Conservation (phyloP, 2,329 filamentous ascomycete species). For the Diaporthe velutina region DNA sequence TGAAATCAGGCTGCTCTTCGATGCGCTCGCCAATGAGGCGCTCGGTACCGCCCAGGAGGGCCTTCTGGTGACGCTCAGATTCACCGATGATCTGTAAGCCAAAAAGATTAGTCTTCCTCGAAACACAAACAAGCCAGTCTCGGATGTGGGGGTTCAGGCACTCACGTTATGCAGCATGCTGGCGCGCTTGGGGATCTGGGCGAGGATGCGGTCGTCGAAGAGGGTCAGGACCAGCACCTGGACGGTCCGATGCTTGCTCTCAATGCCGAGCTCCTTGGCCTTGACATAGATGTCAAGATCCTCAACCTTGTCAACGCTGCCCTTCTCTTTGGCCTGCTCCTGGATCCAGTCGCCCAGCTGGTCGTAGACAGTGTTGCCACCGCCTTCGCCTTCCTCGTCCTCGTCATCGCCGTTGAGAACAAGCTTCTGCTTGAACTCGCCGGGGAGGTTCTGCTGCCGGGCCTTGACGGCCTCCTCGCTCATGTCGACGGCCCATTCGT, state of each 20-base stretch:
- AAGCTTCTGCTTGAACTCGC: conserved; percentile 93
- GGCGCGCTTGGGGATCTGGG: conserved; percentile 87
- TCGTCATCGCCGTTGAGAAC: conserved; percentile 82
- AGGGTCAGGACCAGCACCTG: conserved; percentile 93
- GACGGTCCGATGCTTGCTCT: conserved; percentile 92
- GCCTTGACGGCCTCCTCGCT: conserved; percentile 95
- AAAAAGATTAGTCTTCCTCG: conserved; percentile 46
- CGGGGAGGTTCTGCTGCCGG: conserved; percentile 92
- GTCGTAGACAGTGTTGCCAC: conserved; percentile 84
- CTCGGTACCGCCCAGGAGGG: conserved; percentile 94
- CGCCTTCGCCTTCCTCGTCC: conserved; percentile 84
- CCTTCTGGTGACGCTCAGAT: conserved; percentile 94
- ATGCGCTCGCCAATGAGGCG: conserved; percentile 81
- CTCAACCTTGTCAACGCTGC: conserved; percentile 82
- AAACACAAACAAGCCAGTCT: not conserved
- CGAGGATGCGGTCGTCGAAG: conserved; percentile 89
- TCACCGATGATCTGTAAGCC: conserved; percentile 73
- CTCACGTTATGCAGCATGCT: conserved; percentile 88
- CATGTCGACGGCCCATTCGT: conserved; percentile 97
- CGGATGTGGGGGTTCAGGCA: conserved; percentile 32
- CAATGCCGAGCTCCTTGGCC: conserved; percentile 95
- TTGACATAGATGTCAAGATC: conserved; percentile 96
- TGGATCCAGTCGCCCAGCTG: conserved; percentile 94
- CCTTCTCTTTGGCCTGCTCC: conserved; percentile 77
- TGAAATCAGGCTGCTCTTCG: conserved; percentile 84